Conservation (phyloP, 148 eudicot species). For the Rhododendron kiyosumense region DNA sequence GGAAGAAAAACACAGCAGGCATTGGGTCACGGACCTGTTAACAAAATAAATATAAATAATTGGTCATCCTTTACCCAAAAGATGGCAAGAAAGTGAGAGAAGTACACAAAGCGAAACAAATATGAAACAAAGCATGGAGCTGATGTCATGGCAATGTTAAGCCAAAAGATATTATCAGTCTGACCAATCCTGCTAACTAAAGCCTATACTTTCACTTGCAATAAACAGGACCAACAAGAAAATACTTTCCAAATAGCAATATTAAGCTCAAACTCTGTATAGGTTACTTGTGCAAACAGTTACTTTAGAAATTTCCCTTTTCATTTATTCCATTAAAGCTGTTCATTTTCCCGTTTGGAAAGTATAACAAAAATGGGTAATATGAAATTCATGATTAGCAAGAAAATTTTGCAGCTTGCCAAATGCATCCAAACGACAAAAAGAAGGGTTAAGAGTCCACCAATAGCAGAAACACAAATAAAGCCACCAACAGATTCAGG, state of each 20-base stretch:
- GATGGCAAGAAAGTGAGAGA: background rate
- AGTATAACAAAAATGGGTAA: background rate
- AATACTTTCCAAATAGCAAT: background rate
- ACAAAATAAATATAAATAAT: conserved; percentile 14
- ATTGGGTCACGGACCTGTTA: conserved; percentile 93
- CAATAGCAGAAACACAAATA: background rate
- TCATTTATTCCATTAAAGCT: background rate
- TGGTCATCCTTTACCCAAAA: background rate
- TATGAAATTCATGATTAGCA: background rate
- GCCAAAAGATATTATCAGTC: background rate
- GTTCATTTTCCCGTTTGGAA: background rate
- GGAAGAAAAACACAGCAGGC: conserved; percentile 95
- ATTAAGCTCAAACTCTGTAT: background rate
- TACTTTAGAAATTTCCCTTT: background rate
- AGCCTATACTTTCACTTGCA: background rate
- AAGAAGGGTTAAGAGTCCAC: background rate
- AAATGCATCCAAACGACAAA: background rate
- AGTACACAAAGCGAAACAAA: background rate
- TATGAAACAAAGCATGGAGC: background rate
- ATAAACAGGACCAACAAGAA: background rate
- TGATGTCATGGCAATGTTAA: background rate
- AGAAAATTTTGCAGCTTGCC: background rate
- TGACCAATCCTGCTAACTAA: background rate
- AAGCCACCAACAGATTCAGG: background rate
- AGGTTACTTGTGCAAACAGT: background rate